Percentiles rank a stretch among this genome's conserved stretches.
Conservation (phyloP, 2,329 filamentous ascomycete genomes). For the Colletotrichum tropicicola region DNA sequence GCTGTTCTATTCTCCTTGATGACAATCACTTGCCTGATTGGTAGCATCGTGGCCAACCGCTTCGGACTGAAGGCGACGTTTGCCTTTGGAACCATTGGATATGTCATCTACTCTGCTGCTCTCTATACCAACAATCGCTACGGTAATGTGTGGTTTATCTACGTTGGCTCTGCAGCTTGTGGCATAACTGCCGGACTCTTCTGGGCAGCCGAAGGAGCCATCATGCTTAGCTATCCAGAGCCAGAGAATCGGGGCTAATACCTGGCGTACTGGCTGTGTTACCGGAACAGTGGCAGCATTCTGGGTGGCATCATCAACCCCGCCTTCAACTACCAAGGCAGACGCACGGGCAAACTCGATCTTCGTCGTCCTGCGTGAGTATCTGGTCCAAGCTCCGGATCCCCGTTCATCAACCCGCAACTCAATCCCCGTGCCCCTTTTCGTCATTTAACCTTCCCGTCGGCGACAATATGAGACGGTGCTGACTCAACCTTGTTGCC, state of each 20-base stretch:
- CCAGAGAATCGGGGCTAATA: slow-evolving; percentile 28
- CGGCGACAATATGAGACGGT: not conserved
- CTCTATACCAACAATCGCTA: slow-evolving; percentile 46
- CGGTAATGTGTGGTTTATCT: slow-evolving; percentile 34
- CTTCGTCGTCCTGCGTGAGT: slow-evolving; percentile 35
- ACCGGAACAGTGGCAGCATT: slow-evolving; percentile 37
- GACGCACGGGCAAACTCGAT: slow-evolving; percentile 37
- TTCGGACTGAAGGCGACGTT: slow-evolving; percentile 43
- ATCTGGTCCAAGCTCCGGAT: not conserved
- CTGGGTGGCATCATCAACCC: slow-evolving; percentile 56
- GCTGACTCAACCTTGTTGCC: not conserved
- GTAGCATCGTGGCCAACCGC: slow-evolving; percentile 43
- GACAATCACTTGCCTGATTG: slow-evolving; percentile 43
- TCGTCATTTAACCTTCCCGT: not conserved
- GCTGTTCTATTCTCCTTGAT: slow-evolving; percentile 46
- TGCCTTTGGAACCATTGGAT: slow-evolving; percentile 44
- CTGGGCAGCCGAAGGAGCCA: slow-evolving; percentile 38
- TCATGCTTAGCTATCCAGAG: slow-evolving; percentile 35
- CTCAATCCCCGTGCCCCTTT: not conserved
- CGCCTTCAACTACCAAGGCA: slow-evolving; percentile 46
- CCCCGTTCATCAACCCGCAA: not conserved
- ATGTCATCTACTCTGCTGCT: slow-evolving; percentile 44
- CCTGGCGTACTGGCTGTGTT: slow-evolving; percentile 32
- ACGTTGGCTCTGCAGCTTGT: slow-evolving; percentile 37
- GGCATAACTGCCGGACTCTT: slow-evolving; percentile 35